Base-by-base conservation (phyloP, 2,329 filamentous ascomycete species). In the Xylaria sp. region DNA sequence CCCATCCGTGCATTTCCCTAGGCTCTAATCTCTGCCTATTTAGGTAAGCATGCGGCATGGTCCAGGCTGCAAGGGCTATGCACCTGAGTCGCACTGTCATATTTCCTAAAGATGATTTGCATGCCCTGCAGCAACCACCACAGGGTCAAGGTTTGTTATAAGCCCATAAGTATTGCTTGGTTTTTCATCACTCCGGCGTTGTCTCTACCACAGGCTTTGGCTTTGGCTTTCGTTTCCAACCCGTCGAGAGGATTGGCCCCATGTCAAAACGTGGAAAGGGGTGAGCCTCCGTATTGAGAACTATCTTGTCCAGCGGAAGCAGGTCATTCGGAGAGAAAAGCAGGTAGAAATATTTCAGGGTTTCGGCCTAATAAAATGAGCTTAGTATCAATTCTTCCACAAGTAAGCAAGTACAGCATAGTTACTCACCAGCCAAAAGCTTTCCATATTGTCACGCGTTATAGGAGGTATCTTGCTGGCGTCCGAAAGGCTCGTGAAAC, bases 241-340 rank as follows among this genome's bases (percentile, higher is more conserved):
- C 93, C 0, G 94, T 97, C 74, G 88, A 89, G 79, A 96, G 94
- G 46, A 93, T 81, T 74, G 87, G 88, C 1, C 89, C 90, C 80
- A 96, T 89, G 76, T 96, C 90, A 78, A 99, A 99, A 48, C 92
- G 86, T 8, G 96, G 96, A 68, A 99, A 86, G 1, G 93, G 89
- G 80, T 99, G 96, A 1, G 94, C 96, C 83, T 99, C 96, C 1
- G 96, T 99, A 80, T 99, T 99, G 78, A 98, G 90, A 48, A 99
- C 94, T 31, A 97, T 86, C 75, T 94, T 89, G 75, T 96, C 92
- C 39, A 99, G 85, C 1, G 94, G 94, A 51, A 98, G 84, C 46
- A 98, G 81, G 69, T 97, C 92, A 72, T 91, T 85, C 3, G 92
- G 90, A 2, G 93, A 94, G 82, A 99, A 99, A 41, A 99, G 86